These are phyloP conservation scores for Xylaria palmicola DNA, from an alignment of 495 filamentous ascomycete species.

Conservation along the genomic window DNA sequence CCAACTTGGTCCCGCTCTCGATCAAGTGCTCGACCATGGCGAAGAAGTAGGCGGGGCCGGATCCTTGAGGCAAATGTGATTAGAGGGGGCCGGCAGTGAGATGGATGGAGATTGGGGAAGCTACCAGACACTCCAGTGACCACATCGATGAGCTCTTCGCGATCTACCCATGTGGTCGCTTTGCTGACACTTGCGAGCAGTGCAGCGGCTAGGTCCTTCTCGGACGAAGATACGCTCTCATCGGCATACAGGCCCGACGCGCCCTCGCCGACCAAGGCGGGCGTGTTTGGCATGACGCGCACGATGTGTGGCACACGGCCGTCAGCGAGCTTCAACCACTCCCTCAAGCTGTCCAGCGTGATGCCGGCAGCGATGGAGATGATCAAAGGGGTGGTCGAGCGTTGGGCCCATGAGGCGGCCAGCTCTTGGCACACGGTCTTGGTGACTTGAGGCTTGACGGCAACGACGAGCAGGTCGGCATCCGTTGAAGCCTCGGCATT, in stretches of 20 bases:
- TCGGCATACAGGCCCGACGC: conserved; percentile 36
- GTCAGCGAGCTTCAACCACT: conserved; percentile 32
- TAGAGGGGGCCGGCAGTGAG: conserved; percentile 6
- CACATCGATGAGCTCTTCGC: conserved; percentile 37
- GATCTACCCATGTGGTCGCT: conserved; percentile 34
- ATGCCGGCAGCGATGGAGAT: conserved; percentile 39
- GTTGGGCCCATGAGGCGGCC: conserved; percentile 26
- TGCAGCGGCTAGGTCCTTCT: conserved; percentile 32
- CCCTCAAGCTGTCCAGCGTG: conserved; percentile 30
- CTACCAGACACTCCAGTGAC: conserved; percentile 39
- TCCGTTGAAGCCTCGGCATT: conserved; percentile 31
- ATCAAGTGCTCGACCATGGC: conserved; percentile 36
- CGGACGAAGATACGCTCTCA: conserved; percentile 26
- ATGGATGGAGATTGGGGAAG: neutral
- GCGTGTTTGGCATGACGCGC: conserved; percentile 43
- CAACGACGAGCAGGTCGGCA: conserved; percentile 35
- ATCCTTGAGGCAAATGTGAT: conserved; percentile 23
- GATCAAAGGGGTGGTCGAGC: conserved; percentile 38
- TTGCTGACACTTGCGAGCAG: conserved; percentile 33
- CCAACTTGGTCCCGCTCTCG: conserved; percentile 30
- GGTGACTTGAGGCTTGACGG: conserved; percentile 39
- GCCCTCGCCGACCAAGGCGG: conserved; percentile 37
- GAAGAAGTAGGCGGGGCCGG: conserved; percentile 39
- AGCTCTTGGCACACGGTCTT: conserved; percentile 37
- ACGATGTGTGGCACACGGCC: conserved; percentile 33